Evolutionary conservation across 2,329 filamentous ascomycete genomes (phyloP), one percentile per base, ranked within the genome.

Genomic region (Fusarium sp.): DNA sequence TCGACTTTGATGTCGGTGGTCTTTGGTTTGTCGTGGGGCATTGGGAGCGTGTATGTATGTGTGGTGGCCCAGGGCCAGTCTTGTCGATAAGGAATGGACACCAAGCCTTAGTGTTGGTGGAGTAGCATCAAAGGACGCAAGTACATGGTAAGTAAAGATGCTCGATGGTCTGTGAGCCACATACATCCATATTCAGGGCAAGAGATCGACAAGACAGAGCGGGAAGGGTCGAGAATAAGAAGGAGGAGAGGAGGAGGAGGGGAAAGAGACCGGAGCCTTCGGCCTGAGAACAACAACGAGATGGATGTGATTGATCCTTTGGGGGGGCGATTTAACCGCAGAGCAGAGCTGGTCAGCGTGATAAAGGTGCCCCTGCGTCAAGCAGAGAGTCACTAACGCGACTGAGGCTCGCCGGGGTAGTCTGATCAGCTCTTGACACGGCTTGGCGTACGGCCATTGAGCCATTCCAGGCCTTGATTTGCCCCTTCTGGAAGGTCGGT

Each of bases 1-100:
- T 62, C 59, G 59, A 62, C 59, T 32, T 53, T 62, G 39, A 62
- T 63, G 53, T 62, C 59, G 44, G 59, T 63, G 25, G 59, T 62
- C 29, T 63, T 62, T 9, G 49, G 55, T 9, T 33, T 60, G 8
- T 63, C 59, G 38, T 63, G 59, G 44, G 59, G 60, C 59, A 63
- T 63, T 4, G 9, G 21, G n/a, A 5, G 14, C 19, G 4, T 19
- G 19, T 19, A 19, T 19, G 19, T 19, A 19, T 19, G 19, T 6
- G 4, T 15, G 19, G 32, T 15, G 9, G 44, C 25, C 25, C 14
- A 6, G 13, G 9, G 44, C 25, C n/a, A 9, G 13, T 36, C 19
- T 7, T 17, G 21, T 11, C 23, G n/a, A n/a, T 19, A 37, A 33
- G 14, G 17, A 27, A 48, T 44, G 50, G 36, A 37, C 19, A 48